Evolutionary conservation across 2,329 filamentous ascomycete genomes (phyloP), one percentile per base, ranked within the genome.

Genomic region (Calonectria naviculata): DNA sequence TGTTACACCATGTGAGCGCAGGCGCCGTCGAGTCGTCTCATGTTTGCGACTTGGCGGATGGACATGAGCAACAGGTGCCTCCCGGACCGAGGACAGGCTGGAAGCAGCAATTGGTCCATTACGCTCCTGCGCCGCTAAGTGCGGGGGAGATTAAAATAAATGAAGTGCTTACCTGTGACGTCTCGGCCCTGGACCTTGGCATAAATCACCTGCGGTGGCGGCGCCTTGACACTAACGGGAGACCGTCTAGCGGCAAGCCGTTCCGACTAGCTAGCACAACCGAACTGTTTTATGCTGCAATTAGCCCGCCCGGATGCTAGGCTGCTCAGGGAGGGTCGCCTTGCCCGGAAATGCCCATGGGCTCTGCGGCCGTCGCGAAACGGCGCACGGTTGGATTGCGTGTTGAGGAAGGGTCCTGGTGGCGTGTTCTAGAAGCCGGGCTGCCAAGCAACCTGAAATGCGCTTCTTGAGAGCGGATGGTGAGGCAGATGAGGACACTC

Each of bases 161-260:
- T 38, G 52, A 58, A 75, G 42, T 88, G 84, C 17, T 88, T 83
- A 13, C 87, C 87, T 71, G 78, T 75, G 68, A 31, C 41, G 29
- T 34, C 9, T 13, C 17, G 38, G 21, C 24, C n/a, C 26, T 26
- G 46, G n/a, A 29, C 46, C 4, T 24, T 13, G 24, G 36, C 56
- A 61, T 41, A 31, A 61, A 44, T 26, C 4, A 4, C 19, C 6
- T 13, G 6, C n/a, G 12, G 56, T 44, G 31, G 38, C 38, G 31
- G 38, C 38, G 38, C 36, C 24, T 17, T 24, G 36, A 47, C 26
- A 38, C 31, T 26, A 38, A 38, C 15, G 52, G 13, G n/a, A 54
- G 29, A 34, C 38, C 46, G 38, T 36, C 19, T 29, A 44, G n/a
- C 29, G 29, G 17, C 19, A 13, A 56, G 17, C 52, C 31, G 31